phyloP scores from a whole-genome alignment of 1,284 basidiomycete genomes.

The Pseudozyma sp. region DNA sequence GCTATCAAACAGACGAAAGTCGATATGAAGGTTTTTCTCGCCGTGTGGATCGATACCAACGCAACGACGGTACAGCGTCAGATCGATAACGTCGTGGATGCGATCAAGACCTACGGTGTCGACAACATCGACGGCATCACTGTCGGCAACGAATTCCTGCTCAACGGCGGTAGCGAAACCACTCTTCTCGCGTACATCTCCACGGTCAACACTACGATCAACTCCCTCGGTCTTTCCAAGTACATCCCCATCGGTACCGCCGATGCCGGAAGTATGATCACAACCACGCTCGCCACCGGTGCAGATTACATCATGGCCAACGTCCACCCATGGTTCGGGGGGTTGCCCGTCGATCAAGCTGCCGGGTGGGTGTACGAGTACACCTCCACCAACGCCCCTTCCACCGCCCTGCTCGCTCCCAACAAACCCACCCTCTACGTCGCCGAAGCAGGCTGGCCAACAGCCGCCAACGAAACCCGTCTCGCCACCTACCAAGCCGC shows the following conservation, averaged over 20 bases:
- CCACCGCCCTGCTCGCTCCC: constrained; percentile 66
- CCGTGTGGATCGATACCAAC: constrained; percentile 79
- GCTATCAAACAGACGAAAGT: constrained; percentile 89
- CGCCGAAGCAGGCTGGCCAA: constrained; percentile 94
- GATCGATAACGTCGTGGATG: constrained; percentile 76
- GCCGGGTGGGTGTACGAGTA: constrained; percentile 77
- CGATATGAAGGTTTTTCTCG: constrained; percentile 86
- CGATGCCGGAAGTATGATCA: constrained; percentile 83
- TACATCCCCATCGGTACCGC: constrained; percentile 82
- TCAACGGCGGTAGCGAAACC: constrained; percentile 37
- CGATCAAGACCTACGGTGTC: constrained; percentile 81
- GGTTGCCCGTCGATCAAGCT: constrained; percentile 77
- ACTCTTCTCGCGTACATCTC: constrained; percentile 77
- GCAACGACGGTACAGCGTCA: constrained; percentile 79
- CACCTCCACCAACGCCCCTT: constrained; percentile 74
- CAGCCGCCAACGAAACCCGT: constrained; percentile 71
- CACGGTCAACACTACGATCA: constrained; percentile 74
- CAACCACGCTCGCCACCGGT: constrained; percentile 75
- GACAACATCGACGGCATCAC: constrained; percentile 83
- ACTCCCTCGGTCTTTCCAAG: constrained; percentile 69
- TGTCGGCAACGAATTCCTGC: constrained; percentile 69
- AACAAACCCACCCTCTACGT: constrained; percentile 80
- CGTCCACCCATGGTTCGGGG: constrained; percentile 81
- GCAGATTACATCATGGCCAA: constrained; percentile 80
- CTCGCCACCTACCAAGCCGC: constrained; percentile 41